Conservation (phyloP, 805 yeast genomes). For the Barnettozyma botsteinii region DNA sequence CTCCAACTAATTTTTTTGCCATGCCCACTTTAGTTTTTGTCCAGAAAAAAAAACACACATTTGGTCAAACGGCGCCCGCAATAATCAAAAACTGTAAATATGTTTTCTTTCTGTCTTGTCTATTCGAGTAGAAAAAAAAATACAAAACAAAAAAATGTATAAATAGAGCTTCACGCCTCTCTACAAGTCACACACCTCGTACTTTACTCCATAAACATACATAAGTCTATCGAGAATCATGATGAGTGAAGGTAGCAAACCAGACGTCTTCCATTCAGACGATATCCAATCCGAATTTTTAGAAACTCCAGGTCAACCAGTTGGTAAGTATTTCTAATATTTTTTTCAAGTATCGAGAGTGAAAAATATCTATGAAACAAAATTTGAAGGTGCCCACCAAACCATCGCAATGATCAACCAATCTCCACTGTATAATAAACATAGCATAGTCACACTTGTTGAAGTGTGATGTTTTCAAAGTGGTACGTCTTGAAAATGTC, state of each 20-base stretch:
- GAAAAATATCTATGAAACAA: too few species aligned
- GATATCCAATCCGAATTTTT: conserved; percentile 26
- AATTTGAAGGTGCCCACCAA: too few species aligned
- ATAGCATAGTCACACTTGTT: too few species aligned
- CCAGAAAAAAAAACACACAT: too few species aligned
- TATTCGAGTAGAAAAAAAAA: background rate
- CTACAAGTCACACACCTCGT: background rate
- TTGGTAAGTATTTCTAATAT: conserved; percentile 19
- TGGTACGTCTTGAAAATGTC: too few species aligned
- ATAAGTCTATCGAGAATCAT: background rate
- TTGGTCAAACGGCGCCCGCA: background rate
- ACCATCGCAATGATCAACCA: too few species aligned
- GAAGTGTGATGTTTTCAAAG: too few species aligned
- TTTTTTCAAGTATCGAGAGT: too few species aligned
- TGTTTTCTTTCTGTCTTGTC: background rate
- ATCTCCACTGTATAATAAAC: too few species aligned
- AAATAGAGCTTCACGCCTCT: background rate
- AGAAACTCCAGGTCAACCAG: conserved; percentile 23
- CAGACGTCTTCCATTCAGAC: conserved; percentile 27
- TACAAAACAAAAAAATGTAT: background rate
- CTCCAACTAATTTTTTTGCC: background rate
- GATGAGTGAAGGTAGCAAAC: conserved; percentile 26
- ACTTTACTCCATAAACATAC: conserved; percentile 1
- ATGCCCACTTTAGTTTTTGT: background rate
- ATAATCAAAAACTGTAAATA: background rate